Percentiles rank a stretch among this genome's conserved stretches.
Evolutionary conservation across 1,284 basidiomycete genomes (phyloP).

Genomic region (Taiwanofungus camphoratus): DNA sequence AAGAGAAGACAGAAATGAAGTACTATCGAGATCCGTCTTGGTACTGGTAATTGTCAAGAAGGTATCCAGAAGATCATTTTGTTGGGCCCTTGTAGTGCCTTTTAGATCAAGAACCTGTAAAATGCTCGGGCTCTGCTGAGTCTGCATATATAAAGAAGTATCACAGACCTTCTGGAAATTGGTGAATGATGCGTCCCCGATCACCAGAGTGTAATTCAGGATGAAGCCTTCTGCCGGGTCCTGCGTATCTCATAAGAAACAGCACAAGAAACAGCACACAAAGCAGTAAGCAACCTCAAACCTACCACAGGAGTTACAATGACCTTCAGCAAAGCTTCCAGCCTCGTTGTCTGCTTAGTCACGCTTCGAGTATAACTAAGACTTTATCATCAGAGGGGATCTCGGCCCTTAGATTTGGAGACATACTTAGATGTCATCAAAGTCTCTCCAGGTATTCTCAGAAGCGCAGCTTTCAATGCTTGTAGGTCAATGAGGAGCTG

Average conservation of each 20-base stretch:
- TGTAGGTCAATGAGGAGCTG: slow-evolving; percentile 92
- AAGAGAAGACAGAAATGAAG: slow-evolving; percentile 85
- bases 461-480: slow-evolving; percentile 74
- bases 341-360: slow-evolving; percentile 70
- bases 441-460: slow-evolving; percentile 77
- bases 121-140: background rate
- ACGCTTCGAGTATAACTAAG: slow-evolving; percentile 76
- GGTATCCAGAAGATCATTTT: slow-evolving; percentile 85
- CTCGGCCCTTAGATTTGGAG: slow-evolving; percentile 2
- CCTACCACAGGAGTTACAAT: slow-evolving; percentile 85
- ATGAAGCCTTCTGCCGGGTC: slow-evolving; percentile 93
- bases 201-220: slow-evolving; percentile 87
- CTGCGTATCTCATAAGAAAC: slow-evolving; percentile 31
- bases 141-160: background rate
- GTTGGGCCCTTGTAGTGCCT: slow-evolving; percentile 80
- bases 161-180: slow-evolving; percentile 91
- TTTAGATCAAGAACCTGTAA: slow-evolving; percentile 91
- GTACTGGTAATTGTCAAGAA: slow-evolving; percentile 90
- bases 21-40: slow-evolving; percentile 77
- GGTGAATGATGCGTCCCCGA: slow-evolving; percentile 88
- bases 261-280: slow-evolving; percentile 3
- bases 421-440: slow-evolving; percentile 51
- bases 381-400: background rate
- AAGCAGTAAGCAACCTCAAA: slow-evolving; percentile 11
- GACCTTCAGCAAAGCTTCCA: slow-evolving; percentile 92